Percentiles rank a stretch among this genome's conserved stretches.
phyloP scores from a whole-genome alignment of 176 grass and related monocot genomes.

The Triticum monococcum region DNA sequence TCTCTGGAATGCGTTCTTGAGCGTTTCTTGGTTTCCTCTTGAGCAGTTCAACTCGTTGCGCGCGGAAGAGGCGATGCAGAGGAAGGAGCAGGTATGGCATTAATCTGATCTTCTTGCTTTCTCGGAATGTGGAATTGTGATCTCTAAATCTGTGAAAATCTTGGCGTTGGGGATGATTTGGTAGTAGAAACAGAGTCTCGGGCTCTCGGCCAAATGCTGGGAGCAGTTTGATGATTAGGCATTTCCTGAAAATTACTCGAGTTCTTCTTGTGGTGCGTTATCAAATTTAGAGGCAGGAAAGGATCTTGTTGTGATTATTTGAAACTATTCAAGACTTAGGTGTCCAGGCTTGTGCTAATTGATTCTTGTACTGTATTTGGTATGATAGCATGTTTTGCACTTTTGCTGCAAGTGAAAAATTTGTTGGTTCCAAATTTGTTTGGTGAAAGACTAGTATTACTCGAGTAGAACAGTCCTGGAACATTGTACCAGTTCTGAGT shows the following conservation, averaged over 20 bases:
- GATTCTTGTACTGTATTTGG: no score
- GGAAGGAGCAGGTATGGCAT: background rate
- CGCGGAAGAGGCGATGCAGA: background rate
- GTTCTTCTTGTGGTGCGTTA: background rate
- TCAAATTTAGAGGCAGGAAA: no score
- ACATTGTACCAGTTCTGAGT: no score
- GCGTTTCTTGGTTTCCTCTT: background rate
- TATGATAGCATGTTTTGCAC: no score
- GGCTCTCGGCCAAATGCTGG: no score
- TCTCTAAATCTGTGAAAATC: background rate
- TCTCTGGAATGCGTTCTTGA: no score
- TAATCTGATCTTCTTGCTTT: background rate
- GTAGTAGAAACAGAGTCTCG: background rate
- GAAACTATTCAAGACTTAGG: background rate
- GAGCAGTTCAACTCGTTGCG: background rate
- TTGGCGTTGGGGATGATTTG: background rate
- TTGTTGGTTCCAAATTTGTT: no score
- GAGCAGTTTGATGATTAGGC: background rate
- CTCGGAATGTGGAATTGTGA: background rate
- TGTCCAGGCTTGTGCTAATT: background rate
- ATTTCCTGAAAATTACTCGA: background rate
- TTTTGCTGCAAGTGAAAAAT: no score
- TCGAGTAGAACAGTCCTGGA: no score
- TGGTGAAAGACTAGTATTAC: no score
- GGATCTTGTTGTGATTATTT: background rate